Evolutionary conservation across 75 land plant genomes (phyloP), one percentile per base, ranked within the genome.

Genomic region (Cupressus sempervirens): DNA sequence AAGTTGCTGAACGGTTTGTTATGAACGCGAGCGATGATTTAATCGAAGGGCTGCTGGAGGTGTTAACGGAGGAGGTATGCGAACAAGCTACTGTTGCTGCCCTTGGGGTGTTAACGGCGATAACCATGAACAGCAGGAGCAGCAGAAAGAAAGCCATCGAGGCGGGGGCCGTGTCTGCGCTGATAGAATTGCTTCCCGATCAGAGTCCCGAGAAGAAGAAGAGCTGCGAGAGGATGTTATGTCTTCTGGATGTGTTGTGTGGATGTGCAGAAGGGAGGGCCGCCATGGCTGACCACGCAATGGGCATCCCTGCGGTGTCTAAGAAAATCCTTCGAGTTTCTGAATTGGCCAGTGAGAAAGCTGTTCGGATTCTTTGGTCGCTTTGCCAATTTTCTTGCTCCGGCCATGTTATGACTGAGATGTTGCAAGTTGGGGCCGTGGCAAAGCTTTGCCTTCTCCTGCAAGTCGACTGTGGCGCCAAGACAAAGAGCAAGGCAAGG

Each of bases 101-200:
- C 2, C 76, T 91, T 54, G 83, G 83, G 3, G 18, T 86, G 8
- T 68, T 94, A 30, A 46, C 88, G 26, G 81, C 81, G 32, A 50
- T 77, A 35, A 80, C 85, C 35, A 12, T 14, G 5, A 84, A 83
- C 1, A 89, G 87, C 87, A 93, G 92, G 43, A 88, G 92, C 32
- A 90, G 87, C 84, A 38, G 89, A 18, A 50, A 88, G 62, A 89
- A 88, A 72, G 90, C 92, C 8, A 93, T 93, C 36, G 96, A 93
- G 81, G 89, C 52, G 52, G 52, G 52, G 1, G 52, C 52, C 14
- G 52, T 50, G 13, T 50, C 52, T 50, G 14, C 52, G 10, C 72
- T 95, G 43, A 53, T 95, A 0, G 95, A 92, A 83, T 84, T 90
- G 11, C 90, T 95, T 26, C 88, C 92, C 0, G 88, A 86, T 16